Conservation (phyloP, 257 asterid species). For the Solanum ahanhuiri region DNA sequence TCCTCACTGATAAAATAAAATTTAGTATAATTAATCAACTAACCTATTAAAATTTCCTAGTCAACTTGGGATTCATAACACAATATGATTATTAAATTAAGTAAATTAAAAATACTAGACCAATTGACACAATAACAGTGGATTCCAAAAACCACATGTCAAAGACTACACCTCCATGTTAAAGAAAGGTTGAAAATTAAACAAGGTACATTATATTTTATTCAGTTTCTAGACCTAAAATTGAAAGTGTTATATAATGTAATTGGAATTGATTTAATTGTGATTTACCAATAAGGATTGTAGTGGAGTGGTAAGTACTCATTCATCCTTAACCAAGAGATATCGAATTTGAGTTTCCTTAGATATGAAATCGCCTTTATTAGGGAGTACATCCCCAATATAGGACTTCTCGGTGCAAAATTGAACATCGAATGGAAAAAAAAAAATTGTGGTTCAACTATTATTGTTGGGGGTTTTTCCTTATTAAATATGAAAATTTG, state of each 20-base stretch:
- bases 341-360: accelerated
- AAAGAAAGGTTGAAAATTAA: not conserved
- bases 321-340: accelerated
- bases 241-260: no score
- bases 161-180: not conserved
- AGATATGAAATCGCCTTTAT: accelerated
- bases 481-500: not conserved
- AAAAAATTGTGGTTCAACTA: no score
- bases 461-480: no score
- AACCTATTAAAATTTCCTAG: not conserved
- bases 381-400: no score
- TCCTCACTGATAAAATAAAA: no score
- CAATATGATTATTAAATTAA: no score
- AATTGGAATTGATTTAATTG: not conserved
- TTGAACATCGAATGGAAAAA: no score
- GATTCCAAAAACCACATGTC: not conserved
- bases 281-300: no score
- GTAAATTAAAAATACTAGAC: not conserved
- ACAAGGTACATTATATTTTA: no score
- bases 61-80: not conserved
- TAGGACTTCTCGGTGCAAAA: accelerated
- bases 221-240: not conserved
- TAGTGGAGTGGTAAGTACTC: no score
- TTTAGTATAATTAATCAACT: no score
- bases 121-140: no score